These are phyloP conservation scores for Phytophthora capsici DNA, from an alignment of 352 stramenopile genomes.

Conservation along the genomic window DNA sequence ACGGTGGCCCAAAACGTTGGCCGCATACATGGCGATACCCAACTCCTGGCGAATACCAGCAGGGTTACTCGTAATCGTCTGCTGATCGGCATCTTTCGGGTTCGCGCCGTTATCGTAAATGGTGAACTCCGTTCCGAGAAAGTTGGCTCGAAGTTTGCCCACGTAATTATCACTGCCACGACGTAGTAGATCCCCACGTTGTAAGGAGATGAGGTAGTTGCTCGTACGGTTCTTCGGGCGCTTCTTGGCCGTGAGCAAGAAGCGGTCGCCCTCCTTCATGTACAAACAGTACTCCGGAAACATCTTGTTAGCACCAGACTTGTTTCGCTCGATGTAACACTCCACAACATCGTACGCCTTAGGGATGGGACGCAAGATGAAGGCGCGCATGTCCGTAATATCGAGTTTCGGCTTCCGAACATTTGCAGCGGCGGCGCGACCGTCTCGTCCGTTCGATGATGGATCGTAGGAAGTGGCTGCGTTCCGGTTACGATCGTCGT, in stretches of 20 bases:
- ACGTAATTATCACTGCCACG: constrained; percentile 93
- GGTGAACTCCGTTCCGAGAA: constrained; percentile 97
- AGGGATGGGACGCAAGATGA: constrained; percentile 83
- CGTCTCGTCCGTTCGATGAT: constrained; percentile 32
- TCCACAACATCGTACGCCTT: constrained; percentile 92
- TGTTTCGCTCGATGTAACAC: constrained; percentile 95
- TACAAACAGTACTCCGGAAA: constrained; percentile 93
- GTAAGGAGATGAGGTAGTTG: constrained; percentile 97
- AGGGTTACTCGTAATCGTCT: constrained; percentile 81
- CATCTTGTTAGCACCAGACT: constrained; percentile 92
- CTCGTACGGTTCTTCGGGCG: constrained; percentile 96
- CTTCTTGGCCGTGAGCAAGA: constrained; percentile 97
- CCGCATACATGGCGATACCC: constrained; percentile 93
- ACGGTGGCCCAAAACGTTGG: constrained; percentile 93
- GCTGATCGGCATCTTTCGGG: constrained; percentile 89
- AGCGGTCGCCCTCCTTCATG: constrained; percentile 95
- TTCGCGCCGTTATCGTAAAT: constrained; percentile 95
- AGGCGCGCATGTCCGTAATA: constrained; percentile 82
- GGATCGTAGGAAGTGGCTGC: constrained; percentile 70
- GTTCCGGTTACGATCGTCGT: constrained; percentile 69
- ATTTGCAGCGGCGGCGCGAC: constrained; percentile 31
- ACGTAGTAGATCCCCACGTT: constrained; percentile 92
- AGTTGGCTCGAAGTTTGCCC: constrained; percentile 96
- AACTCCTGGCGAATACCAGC: constrained; percentile 90
- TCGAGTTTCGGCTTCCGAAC: constrained; percentile 83